These are phyloP conservation scores for Penicillium psychrosexuale DNA, from an alignment of 2,329 filamentous ascomycete genomes.

Conservation along the genomic window DNA sequence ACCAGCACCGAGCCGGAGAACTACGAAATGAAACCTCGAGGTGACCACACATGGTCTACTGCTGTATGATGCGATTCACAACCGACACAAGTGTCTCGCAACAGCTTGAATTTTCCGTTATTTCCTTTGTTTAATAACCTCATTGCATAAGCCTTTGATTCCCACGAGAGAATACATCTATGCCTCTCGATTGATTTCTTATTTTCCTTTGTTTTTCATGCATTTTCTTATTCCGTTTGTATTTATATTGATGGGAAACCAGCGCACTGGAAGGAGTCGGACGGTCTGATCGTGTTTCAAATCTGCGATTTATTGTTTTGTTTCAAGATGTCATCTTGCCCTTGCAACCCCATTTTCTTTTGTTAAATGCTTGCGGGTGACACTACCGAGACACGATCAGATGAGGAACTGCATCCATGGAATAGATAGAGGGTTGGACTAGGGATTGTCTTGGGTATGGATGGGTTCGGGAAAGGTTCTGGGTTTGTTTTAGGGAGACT, in stretches of 20 bases:
- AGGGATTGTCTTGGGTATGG: conserved; percentile 7
- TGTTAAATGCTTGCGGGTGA: conserved; percentile 22
- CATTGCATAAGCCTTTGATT: conserved; percentile 27
- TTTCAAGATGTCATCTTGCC: conserved; percentile 13
- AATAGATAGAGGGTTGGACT: conserved; percentile 11
- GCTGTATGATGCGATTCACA: conserved; percentile 26
- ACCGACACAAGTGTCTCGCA: neutral
- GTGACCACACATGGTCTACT: conserved; percentile 38
- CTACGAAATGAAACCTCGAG: conserved; percentile 59
- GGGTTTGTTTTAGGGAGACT: conserved; percentile 17
- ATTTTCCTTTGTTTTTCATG: conserved; percentile 13
- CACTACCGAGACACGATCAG: conserved; percentile 29
- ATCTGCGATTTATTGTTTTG: conserved; percentile 11
- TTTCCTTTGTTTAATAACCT: conserved; percentile 24
- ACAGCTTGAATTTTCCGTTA: conserved; percentile 4
- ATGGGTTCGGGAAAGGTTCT: conserved; percentile 6
- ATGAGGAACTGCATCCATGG: conserved; percentile 24
- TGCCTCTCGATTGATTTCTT: conserved; percentile 16
- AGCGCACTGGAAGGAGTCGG: conserved; percentile 12
- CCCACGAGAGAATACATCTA: conserved; percentile 16
- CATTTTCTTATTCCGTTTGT: conserved; percentile 13
- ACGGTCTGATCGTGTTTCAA: conserved; percentile 13
- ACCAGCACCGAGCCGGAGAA: conserved; percentile 71
- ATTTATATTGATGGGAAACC: conserved; percentile 12
- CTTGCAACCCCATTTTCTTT: conserved; percentile 11